Base-by-base conservation (phyloP, 2,329 filamentous ascomycete genomes). In the Beauveria bassiana region DNA sequence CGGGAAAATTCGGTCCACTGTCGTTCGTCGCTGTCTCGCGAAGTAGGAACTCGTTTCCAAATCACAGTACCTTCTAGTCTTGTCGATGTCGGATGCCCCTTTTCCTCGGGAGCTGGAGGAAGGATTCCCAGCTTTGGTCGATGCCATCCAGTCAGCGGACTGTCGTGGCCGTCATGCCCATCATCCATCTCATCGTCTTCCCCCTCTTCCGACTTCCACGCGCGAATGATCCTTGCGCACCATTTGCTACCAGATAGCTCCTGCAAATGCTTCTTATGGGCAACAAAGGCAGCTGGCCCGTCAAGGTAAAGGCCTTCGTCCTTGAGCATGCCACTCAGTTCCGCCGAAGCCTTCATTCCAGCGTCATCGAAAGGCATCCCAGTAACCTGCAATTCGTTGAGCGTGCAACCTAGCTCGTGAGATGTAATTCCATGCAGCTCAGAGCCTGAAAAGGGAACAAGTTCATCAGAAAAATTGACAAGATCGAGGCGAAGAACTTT, bases 351-450 rank as follows among this genome's bases (percentile, higher is more conserved):
- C 63, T 79, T 80, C 62, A 75, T 70, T 2, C 81, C 81, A 8
- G 74, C 72, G 20, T 81, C 77, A 61, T 82, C 79, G 46, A 72
- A 74, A 0, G 81, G 80, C 62, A 83, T 72, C 8, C 81, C 81
- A 0, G 81, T 83, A 24, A 83, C 67, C 52, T 79, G 74, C 46
- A 84, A 71, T 67, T 84, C 81, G 62, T 83, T 79, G 7, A 84
- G 67, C 3, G 75, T 80, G 64, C 78, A 81, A 3, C 79, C 80
- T 4, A 84, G 73, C 64, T 83, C 80, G 62, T 84, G 80, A 18
- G 78, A 79, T 3, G 80, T 76, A n/a, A 82, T 70, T 54, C 81
- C 77, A 66, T 84, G 81, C 18, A 84, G 72, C 51, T 79, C 78
- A 3, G 74, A 70, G 1, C 77, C 78, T 1, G 79, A 77, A 59